Evolutionary conservation across 805 yeast species (phyloP).

Genomic region (Suhomyces vadensis): DNA sequence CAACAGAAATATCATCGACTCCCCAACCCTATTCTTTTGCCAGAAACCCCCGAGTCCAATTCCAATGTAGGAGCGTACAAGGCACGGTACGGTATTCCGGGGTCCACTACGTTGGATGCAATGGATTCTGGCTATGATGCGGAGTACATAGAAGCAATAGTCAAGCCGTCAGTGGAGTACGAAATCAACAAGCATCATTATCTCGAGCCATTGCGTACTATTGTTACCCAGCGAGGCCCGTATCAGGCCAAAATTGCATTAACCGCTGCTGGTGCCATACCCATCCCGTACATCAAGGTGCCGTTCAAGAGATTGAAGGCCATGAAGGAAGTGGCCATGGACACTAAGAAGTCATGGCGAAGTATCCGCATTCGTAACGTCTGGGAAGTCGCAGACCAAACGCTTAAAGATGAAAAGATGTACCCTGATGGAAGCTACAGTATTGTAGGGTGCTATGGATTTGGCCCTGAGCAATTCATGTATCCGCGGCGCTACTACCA

Average conservation of each 20-base stretch:
- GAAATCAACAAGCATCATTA: constrained; percentile 30
- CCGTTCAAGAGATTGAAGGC: constrained; percentile 21
- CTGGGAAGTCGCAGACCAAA: constrained; percentile 32
- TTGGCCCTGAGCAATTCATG: constrained; percentile 28
- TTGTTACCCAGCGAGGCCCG: constrained; percentile 39
- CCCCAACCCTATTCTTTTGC: constrained; percentile 35
- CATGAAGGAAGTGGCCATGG: constrained; percentile 32
- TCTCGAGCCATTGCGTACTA: constrained; percentile 18
- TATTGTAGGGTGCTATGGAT: constrained; percentile 30
- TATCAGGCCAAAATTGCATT: constrained; percentile 28
- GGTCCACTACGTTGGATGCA: constrained; percentile 22
- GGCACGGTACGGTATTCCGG: constrained; percentile 20
- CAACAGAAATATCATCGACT: constrained; percentile 26
- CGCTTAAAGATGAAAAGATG: constrained; percentile 11
- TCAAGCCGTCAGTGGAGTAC: constrained; percentile 36
- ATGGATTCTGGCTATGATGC: constrained; percentile 32
- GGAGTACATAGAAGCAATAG: constrained; percentile 30
- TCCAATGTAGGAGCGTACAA: constrained; percentile 10
- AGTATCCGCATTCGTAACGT: constrained; percentile 23
- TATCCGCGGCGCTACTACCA: constrained; percentile 30
- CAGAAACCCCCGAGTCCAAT: constrained; percentile 23
- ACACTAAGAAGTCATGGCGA: constrained; percentile 31
- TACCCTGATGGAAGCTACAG: constrained; percentile 31
- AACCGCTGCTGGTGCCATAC: constrained; percentile 35
- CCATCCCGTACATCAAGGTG: constrained; percentile 27